Base-by-base conservation (phyloP, 441 rosid species). In the Populus trichocarpa region DNA sequence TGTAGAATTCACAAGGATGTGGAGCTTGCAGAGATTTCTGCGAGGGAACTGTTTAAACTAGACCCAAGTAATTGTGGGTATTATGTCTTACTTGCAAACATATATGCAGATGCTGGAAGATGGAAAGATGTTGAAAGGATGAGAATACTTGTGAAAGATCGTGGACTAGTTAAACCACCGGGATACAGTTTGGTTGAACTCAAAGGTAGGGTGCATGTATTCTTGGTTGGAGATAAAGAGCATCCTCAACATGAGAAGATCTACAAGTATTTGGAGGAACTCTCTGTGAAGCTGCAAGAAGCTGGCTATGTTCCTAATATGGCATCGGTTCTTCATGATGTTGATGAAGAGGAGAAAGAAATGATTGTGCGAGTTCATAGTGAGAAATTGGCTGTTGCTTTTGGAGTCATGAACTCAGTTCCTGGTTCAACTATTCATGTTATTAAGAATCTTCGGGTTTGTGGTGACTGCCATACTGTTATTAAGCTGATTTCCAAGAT, bases 181-280 rank as follows among this genome's bases (percentile, higher is more conserved):
- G 98, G 98, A 42, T 92, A 86, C 78, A 92, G 97, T 84, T 88
- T 94, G 93, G 93, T 90, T 40, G 93, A 90, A 20, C 87, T 92
- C 86, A 91, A 88, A 38, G 97, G 92, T 25, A 89, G 89, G 5
- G 90, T 92, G 78, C 95, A 92, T 85, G 81, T 90, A 46, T 94
- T 94, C 84, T 89, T 90, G 13, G 92, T 94, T 50, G 96, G 97
- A 30, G 97, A 91, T 83, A 86, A 82, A 80, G 84, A 85, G 40
- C 96, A 91, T 74, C 90, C 95, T 6, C 87, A 89, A 40, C 84
- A 75, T 38, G 90, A 89, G 69, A 71, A 85, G 75, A 90, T 92
- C 26, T 88, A 92, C 36, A 80, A 83, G 79, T 89, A 90, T 80
- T 87, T 94, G 32, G 89, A 83, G 74, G 95, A 91, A 78, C 88